These are phyloP conservation scores for Fusarium chlamydosporum DNA, from an alignment of 2,329 filamentous ascomycete genomes.

Conservation along the genomic window DNA sequence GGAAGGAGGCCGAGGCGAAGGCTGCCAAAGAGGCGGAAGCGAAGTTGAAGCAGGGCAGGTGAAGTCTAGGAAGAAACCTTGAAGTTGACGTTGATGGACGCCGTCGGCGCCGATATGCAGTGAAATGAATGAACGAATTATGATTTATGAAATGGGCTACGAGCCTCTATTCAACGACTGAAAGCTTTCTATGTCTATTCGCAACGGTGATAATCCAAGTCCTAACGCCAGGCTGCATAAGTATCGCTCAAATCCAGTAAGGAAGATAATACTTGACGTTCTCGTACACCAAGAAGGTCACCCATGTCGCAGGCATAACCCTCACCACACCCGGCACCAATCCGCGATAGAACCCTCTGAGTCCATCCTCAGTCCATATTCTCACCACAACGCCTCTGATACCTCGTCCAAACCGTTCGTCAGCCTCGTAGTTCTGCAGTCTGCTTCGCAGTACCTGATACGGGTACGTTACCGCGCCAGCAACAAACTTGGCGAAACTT, in stretches of 20 bases:
- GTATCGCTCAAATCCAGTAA: constrained; percentile 53
- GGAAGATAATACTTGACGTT: constrained; percentile 84
- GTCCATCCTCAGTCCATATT: constrained; percentile 84
- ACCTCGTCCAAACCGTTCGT: constrained; percentile 78
- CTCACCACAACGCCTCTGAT: constrained; percentile 77
- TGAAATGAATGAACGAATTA: constrained; percentile 1
- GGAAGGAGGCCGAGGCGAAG: constrained; percentile 12
- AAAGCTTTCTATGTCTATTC: constrained; percentile 14
- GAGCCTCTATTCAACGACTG: not conserved
- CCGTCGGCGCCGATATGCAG: not conserved
- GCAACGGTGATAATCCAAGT: constrained; percentile 2
- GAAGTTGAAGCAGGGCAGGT: not conserved
- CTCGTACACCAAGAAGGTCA: constrained; percentile 97
- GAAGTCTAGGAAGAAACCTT: not conserved
- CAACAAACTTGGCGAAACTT: constrained; percentile 85
- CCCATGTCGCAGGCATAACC: constrained; percentile 94
- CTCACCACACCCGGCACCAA: constrained; percentile 89
- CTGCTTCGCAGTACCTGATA: constrained; percentile 93
- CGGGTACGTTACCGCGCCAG: constrained; percentile 91
- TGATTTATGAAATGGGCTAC: not conserved
- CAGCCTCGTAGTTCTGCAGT: constrained; percentile 89
- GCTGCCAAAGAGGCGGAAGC: not conserved
- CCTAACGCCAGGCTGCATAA: constrained; percentile 9
- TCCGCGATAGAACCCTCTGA: constrained; percentile 91
- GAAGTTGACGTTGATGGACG: not conserved